Evolutionary conservation across 2,329 filamentous ascomycete species (phyloP), one percentile per base, ranked within the genome.

Genomic region (Mollisiaceae sp.): DNA sequence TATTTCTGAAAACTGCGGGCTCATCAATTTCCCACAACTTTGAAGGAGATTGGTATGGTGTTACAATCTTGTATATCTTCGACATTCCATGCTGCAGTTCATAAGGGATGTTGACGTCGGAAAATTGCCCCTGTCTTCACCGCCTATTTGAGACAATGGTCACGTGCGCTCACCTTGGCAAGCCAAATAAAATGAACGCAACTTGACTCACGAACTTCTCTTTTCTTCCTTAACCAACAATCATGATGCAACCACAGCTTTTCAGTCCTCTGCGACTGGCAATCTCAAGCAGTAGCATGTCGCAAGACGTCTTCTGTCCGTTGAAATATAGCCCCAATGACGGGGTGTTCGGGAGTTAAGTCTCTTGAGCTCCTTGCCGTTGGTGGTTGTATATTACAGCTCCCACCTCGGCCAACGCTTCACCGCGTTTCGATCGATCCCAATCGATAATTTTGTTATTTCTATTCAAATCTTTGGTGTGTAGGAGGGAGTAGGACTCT

Each of bases 301-400:
- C 69, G 57, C 61, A 68, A 68, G 73, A 74, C 73, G 72, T 67
- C 43, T 66, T 69, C 67, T 72, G 69, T 67, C 67, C 67, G 63
- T 68, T 63, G 11, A 62, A 45, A 59, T 72, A 75, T 76, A 76
- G 70, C 74, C 74, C 74, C 74, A 74, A 68, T 65, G 71, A 58
- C 65, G 73, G 73, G 74, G 73, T 75, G 67, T 68, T 60, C 55
- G 62, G 67, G 67, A 75, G 72, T 70, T 76, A 72, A 61, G 65
- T 73, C 70, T 67, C 65, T 64, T 57, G 60, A 60, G 24, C 41
- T 39, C 58, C 59, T 38, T 62, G 69, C 68, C 68, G 69, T 72
- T 68, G 68, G 67, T 74, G 67, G 70, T 72, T 65, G 62, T 66
- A 66, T 57, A 67, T 64, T 64, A 68, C 64, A 71, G 68, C 73